Conservation (phyloP, 495 filamentous ascomycete genomes). For the Sordaria brevicollis region DNA sequence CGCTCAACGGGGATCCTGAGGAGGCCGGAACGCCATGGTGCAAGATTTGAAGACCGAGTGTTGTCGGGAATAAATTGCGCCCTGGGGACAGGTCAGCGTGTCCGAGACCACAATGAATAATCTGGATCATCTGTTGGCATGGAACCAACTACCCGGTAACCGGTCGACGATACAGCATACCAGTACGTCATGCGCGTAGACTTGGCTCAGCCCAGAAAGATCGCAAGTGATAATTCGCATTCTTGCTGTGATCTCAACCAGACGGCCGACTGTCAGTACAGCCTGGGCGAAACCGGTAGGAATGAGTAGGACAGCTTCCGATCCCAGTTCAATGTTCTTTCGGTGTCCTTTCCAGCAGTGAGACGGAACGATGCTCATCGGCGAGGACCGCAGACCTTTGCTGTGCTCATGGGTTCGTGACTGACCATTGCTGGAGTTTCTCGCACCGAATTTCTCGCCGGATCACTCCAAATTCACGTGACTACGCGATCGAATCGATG, state of each 20-base stretch:
- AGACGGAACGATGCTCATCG: background rate
- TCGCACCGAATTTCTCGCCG: background rate
- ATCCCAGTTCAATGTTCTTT: background rate
- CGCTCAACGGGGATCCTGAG: background rate
- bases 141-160: background rate
- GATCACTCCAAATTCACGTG: background rate
- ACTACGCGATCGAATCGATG: background rate
- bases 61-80: background rate
- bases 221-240: background rate
- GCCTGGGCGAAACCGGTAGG: background rate
- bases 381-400: background rate
- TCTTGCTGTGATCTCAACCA: background rate
- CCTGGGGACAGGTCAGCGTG: background rate
- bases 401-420: background rate
- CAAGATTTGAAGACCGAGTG: background rate
- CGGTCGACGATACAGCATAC: background rate
- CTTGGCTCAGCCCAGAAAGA: background rate
- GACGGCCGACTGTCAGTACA: background rate
- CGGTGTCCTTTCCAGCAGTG: background rate
- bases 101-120: background rate
- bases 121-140: background rate
- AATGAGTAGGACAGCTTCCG: background rate
- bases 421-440: background rate
- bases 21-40: background rate
- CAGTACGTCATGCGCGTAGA: background rate